Conservation (phyloP, 345 rosid species). For the Noccaea caerulescens region DNA sequence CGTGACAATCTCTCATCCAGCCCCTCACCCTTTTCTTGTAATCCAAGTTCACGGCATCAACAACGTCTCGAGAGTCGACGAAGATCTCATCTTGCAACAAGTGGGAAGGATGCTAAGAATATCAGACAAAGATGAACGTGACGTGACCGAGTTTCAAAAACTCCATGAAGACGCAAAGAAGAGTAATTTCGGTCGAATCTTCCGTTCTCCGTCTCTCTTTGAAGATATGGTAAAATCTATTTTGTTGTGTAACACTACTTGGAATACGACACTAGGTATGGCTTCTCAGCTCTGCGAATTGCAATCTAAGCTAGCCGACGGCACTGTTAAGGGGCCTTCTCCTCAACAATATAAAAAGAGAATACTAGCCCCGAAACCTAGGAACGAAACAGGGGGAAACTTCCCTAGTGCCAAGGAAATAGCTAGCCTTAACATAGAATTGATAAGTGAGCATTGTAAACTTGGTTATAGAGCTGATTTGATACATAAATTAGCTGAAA, state of each 20-base stretch:
- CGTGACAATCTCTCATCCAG: constrained; percentile 51
- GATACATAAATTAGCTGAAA: constrained; percentile 43
- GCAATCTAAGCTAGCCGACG: constrained; percentile 38
- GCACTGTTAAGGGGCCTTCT: neutral
- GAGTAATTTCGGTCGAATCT: constrained; percentile 50
- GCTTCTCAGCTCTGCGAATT: constrained; percentile 50
- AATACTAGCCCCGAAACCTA: neutral
- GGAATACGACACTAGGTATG: constrained; percentile 54
- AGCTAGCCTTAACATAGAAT: constrained; percentile 32
- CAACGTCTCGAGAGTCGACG: constrained; percentile 29
- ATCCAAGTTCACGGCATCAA: constrained; percentile 29
- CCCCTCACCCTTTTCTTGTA: constrained; percentile 14
- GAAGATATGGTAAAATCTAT: constrained; percentile 60
- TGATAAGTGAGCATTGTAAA: constrained; percentile 40
- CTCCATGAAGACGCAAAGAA: constrained; percentile 47
- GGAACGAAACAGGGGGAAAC: constrained; percentile 25
- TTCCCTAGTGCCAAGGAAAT: constrained; percentile 56
- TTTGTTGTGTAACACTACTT: constrained; percentile 54
- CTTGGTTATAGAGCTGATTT: constrained; percentile 52
- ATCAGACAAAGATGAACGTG: constrained; percentile 42
- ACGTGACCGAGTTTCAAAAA: constrained; percentile 47
- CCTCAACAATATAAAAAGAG: neutral
- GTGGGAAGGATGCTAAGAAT: constrained; percentile 55
- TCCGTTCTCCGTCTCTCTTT: constrained; percentile 58
- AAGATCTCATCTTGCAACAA: constrained; percentile 45